Evolutionary conservation across 768 basidiomycete genomes (phyloP).

Genomic region (Russula griseocarnosa): DNA sequence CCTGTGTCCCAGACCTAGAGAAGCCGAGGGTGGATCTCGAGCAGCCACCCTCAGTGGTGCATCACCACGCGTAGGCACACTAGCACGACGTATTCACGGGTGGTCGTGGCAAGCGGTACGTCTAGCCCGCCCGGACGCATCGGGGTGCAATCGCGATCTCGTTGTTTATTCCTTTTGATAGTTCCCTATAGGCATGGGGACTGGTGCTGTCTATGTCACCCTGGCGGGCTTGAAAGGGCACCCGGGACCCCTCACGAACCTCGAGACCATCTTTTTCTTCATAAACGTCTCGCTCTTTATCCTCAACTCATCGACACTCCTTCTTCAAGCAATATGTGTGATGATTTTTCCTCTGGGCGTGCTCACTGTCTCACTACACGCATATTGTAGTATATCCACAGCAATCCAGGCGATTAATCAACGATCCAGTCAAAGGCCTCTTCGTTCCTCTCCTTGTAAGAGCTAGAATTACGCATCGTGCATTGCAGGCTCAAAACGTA

Average conservation of each 20-base stretch:
- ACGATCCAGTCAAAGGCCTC: constrained; percentile 44
- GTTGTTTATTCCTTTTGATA: constrained; percentile 26
- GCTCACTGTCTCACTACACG: background rate
- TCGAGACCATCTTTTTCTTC: constrained; percentile 47
- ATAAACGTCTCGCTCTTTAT: constrained; percentile 44
- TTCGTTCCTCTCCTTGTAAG: constrained; percentile 41
- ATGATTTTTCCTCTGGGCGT: background rate
- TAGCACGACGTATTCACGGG: constrained; percentile 46
- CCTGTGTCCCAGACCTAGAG: background rate
- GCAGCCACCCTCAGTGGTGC: background rate
- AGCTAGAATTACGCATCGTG: constrained; percentile 1
- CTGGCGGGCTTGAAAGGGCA: constrained; percentile 41
- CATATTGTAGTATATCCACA: constrained; percentile 40
- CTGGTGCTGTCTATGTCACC: constrained; percentile 48
- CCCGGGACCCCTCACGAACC: constrained; percentile 33
- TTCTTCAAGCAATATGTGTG: constrained; percentile 43
- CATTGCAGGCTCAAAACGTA: background rate
- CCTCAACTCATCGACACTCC: constrained; percentile 42
- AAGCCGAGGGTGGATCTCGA: background rate
- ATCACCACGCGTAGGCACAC: constrained; percentile 30
- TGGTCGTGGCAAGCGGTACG: constrained; percentile 51
- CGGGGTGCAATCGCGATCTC: background rate
- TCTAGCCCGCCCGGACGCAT: constrained; percentile 5
- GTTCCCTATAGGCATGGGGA: constrained; percentile 51
- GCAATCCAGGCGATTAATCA: constrained; percentile 42